Evolutionary conservation across 345 rosid genomes (phyloP), one percentile per base, ranked within the genome.

Genomic region (Turritis glabra): DNA sequence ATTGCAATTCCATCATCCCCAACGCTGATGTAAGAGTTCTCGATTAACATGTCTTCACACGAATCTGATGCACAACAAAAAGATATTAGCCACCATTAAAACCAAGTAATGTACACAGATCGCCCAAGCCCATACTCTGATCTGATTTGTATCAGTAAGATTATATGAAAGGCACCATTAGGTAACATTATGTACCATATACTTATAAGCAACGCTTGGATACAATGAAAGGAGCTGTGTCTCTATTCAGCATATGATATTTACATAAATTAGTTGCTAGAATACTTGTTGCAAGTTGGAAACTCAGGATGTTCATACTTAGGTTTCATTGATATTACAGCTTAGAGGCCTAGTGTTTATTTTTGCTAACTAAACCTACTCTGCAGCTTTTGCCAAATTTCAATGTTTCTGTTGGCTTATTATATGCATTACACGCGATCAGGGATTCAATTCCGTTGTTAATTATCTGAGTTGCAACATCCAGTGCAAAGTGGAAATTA

Each of bases 1-100:
- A 92, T 92, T 15, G 96, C 97, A 69, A 92, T 85, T 2, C 84
- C 96, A 58, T 92, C 97, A 53, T 92, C 97, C 59, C 97, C 97
- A 46, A 89, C 96, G 47, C 97, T 92, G 59, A 92, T 92, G 74
- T 89, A 92, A 69, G 93, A 89, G 78, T 92, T 85, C 79, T 89
- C 96, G 7, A 92, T 92, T 54, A 92, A 67, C 90, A 92, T 89
- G 79, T 88, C 90, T 82, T 89, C 88, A 10, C 93, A 92, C 23
- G 97, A 92, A 85, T 92, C 97, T 91, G 84, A 64, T 79, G 27
- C 23, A 56, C 52, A 68, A 64, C 26, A 47, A 48, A 19, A 41
- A 63, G 23, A 41, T 17, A 29, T 32, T 48, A 53, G 60, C 64
- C 29, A 64, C 46, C 41, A 51, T n/a, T 15, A 47, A 22, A 64